These are phyloP conservation scores for Xylariomycetidae sp. DNA, from an alignment of 2,329 filamentous ascomycete genomes.

Conservation along the genomic window DNA sequence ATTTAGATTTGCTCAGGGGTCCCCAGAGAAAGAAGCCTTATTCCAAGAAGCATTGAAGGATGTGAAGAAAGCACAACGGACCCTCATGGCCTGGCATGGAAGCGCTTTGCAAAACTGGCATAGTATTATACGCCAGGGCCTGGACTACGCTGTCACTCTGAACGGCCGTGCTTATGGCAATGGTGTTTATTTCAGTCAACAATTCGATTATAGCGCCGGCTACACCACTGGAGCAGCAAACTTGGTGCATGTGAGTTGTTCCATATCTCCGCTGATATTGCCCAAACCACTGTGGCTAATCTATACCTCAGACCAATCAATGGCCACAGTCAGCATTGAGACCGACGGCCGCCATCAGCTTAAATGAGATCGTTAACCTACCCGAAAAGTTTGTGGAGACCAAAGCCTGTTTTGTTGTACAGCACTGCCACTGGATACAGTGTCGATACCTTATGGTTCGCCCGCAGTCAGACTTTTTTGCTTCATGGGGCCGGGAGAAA, in stretches of 20 bases:
- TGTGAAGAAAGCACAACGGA: conserved; percentile 37
- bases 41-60: conserved; percentile 61
- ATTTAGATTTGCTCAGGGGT: conserved; percentile 83
- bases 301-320: too few relatives aligned
- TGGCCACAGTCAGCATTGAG: conserved; percentile 68
- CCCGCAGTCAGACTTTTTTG: background rate
- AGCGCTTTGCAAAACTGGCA: conserved; percentile 79
- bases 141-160: conserved; percentile 60
- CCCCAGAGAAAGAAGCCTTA: conserved; percentile 76
- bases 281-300: too few relatives aligned
- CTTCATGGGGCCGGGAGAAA: background rate
- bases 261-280: too few relatives aligned
- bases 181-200: conserved; percentile 73
- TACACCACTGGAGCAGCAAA: conserved; percentile 36
- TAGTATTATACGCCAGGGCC: conserved; percentile 76
- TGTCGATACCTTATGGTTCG: conserved; percentile 73
- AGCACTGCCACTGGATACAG: conserved; percentile 80
- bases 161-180: conserved; percentile 72
- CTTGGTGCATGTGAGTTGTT: background rate
- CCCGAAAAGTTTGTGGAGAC: conserved; percentile 54
- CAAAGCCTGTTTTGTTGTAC: conserved; percentile 65
- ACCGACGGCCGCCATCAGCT: conserved; percentile 56
- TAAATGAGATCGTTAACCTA: conserved; percentile 83
- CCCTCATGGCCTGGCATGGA: conserved; percentile 84
- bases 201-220: conserved; percentile 49